Percentiles rank a stretch among this genome's conserved stretches.
Evolutionary conservation across 1,284 basidiomycete species (phyloP).

Genomic region (Inonotus hispidus): DNA sequence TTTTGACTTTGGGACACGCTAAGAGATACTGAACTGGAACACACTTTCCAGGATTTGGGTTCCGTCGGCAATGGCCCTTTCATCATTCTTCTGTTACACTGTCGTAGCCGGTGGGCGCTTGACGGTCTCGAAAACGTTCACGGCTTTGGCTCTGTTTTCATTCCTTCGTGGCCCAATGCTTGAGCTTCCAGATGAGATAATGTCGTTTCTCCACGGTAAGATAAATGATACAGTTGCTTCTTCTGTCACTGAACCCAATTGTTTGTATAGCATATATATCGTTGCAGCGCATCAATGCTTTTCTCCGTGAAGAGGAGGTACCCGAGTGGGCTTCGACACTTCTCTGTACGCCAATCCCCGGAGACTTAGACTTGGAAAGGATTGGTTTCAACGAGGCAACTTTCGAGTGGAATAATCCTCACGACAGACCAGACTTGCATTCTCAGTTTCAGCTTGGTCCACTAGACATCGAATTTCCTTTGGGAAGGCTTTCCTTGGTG

Average conservation of each 20-base stretch:
- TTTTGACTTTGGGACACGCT: background rate
- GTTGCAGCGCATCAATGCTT: slow-evolving; percentile 75
- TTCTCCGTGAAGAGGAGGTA: slow-evolving; percentile 81
- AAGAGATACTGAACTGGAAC: slow-evolving; percentile 4
- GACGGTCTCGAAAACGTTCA: slow-evolving; percentile 65
- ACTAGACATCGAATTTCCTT: slow-evolving; percentile 67
- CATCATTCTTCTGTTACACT: slow-evolving; percentile 66
- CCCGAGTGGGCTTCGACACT: slow-evolving; percentile 63
- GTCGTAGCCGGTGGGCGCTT: slow-evolving; percentile 60
- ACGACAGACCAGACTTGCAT: too few species aligned
- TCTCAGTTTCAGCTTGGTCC: too few species aligned
- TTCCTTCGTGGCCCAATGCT: slow-evolving; percentile 71
- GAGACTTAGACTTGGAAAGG: too few species aligned
- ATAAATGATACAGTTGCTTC: slow-evolving; percentile 38
- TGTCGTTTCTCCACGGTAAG: slow-evolving; percentile 61
- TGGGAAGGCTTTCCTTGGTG: slow-evolving; percentile 57
- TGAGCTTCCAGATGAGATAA: too few species aligned
- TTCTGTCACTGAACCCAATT: slow-evolving; percentile 33
- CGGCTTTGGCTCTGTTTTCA: slow-evolving; percentile 64
- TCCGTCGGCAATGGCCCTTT: slow-evolving; percentile 62
- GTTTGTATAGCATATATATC: slow-evolving; percentile 62
- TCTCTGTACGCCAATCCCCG: too few species aligned
- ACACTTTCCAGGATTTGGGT: slow-evolving; percentile 58
- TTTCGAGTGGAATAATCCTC: too few species aligned
- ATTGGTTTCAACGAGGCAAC: too few species aligned